Evolutionary conservation across 805 yeast genomes (phyloP).

Genomic region (Saturnispora besseyi): DNA sequence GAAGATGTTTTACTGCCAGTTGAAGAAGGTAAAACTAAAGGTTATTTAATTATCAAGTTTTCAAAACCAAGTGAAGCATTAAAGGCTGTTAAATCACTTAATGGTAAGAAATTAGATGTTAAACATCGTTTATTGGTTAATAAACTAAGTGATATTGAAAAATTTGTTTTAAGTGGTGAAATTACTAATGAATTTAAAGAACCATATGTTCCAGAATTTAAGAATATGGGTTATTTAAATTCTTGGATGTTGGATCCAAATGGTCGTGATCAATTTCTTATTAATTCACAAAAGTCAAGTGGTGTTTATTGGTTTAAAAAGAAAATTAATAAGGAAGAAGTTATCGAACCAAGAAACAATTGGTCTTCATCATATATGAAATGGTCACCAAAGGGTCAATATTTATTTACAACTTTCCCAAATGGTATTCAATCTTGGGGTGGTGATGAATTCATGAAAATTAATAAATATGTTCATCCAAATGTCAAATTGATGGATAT

Average conservation of each 20-base stretch:
- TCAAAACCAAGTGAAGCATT: constrained; percentile 57
- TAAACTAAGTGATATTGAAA: constrained; percentile 74
- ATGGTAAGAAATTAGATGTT: constrained; percentile 87
- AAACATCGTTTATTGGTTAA: constrained; percentile 86
- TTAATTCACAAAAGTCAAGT: constrained; percentile 72
- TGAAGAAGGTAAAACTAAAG: constrained; percentile 71
- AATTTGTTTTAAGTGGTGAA: constrained; percentile 57
- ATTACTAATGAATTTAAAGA: constrained; percentile 54
- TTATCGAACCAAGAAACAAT: constrained; percentile 66
- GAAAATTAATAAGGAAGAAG: constrained; percentile 63
- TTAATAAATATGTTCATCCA: constrained; percentile 76
- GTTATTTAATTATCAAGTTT: constrained; percentile 79
- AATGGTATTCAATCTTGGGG: constrained; percentile 98
- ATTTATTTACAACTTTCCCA: constrained; percentile 76
- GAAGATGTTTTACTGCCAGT: constrained; percentile 78
- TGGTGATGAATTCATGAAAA: constrained; percentile 65
- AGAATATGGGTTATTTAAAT: constrained; percentile 70
- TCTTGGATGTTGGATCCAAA: constrained; percentile 85
- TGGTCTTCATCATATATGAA: constrained; percentile 85
- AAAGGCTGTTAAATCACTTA: constrained; percentile 68
- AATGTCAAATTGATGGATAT: constrained; percentile 85
- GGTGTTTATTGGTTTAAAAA: constrained; percentile 80
- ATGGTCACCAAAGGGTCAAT: constrained; percentile 92
- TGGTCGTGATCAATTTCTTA: constrained; percentile 83
- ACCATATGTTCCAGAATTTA: constrained; percentile 65